Percentiles rank a stretch among this genome's conserved stretches.
Evolutionary conservation across 768 basidiomycete species (phyloP).

Genomic region (Hortiboletus flavorubellus): DNA sequence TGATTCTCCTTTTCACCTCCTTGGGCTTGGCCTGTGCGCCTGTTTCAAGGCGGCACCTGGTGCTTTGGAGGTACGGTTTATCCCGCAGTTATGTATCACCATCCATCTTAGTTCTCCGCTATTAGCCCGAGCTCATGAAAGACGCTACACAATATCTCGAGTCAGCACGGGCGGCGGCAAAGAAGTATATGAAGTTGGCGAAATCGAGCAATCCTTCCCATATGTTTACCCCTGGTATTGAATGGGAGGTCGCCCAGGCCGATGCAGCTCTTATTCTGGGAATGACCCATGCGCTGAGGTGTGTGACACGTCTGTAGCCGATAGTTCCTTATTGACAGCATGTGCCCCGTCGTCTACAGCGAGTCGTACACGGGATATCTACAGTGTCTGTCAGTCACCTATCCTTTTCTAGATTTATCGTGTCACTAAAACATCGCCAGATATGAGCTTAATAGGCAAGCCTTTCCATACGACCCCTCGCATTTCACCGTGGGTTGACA

Average conservation of each 20-base stretch:
- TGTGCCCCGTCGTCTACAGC: slow-evolving; percentile 30
- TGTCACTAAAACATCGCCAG: slow-evolving; percentile 25
- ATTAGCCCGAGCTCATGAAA: slow-evolving; percentile 55
- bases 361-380: slow-evolving; percentile 79
- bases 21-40: slow-evolving; percentile 68
- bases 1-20: slow-evolving; percentile 66
- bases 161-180: slow-evolving; percentile 58
- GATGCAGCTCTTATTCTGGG: slow-evolving; percentile 66
- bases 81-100: neutral
- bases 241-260: slow-evolving; percentile 75
- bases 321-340: slow-evolving; percentile 5
- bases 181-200: slow-evolving; percentile 43
- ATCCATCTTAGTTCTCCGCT: neutral
- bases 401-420: neutral
- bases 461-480: neutral
- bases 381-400: slow-evolving; percentile 61
- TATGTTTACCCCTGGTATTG: slow-evolving; percentile 58
- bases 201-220: slow-evolving; percentile 33
- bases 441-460: slow-evolving; percentile 55
- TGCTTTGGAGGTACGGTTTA: slow-evolving; percentile 55
- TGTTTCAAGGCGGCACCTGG: slow-evolving; percentile 78
- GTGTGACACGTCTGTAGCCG: slow-evolving; percentile 11
- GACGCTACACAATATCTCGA: slow-evolving; percentile 58
- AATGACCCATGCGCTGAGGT: slow-evolving; percentile 69
- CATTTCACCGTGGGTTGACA: slow-evolving; percentile 20